These are phyloP conservation scores for Paramecium biaurelia DNA, from an alignment of 73 alveolate genomes.

Conservation along the genomic window DNA sequence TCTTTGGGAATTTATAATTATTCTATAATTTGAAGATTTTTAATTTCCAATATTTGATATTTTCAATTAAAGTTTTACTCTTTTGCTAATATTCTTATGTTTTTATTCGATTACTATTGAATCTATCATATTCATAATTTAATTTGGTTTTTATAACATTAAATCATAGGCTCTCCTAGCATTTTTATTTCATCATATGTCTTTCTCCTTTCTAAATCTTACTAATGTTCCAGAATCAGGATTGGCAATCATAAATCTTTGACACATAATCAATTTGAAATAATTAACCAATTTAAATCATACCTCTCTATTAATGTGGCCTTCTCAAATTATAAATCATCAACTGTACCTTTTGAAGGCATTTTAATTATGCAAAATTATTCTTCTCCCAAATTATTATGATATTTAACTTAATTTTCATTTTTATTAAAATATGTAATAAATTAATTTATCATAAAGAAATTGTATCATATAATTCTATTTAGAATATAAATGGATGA, in stretches of 20 bases:
- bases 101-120: neutral
- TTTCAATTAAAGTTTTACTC: conserved; percentile 71
- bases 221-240: conserved; percentile 39
- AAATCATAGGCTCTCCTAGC: neutral
- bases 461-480: no score
- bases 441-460: no score
- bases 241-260: conserved; percentile 13
- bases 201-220: neutral
- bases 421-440: neutral
- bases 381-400: neutral
- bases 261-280: conserved; percentile 8
- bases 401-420: neutral
- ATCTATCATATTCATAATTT: neutral
- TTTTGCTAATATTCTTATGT: no score
- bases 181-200: neutral
- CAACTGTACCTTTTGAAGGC: neutral
- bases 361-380: neutral
- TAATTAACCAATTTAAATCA: neutral
- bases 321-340: neutral
- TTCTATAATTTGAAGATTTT: neutral
- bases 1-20: neutral
- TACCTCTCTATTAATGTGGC: neutral
- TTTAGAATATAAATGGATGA: no score
- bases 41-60: conserved; percentile 25
- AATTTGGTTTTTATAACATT: conserved; percentile 1